A percentile compares a stretch with the other conserved stretches of the same genome.
Evolutionary conservation across 1,139 yeast species (phyloP).

Genomic region (Debaryomyces fabryi): DNA sequence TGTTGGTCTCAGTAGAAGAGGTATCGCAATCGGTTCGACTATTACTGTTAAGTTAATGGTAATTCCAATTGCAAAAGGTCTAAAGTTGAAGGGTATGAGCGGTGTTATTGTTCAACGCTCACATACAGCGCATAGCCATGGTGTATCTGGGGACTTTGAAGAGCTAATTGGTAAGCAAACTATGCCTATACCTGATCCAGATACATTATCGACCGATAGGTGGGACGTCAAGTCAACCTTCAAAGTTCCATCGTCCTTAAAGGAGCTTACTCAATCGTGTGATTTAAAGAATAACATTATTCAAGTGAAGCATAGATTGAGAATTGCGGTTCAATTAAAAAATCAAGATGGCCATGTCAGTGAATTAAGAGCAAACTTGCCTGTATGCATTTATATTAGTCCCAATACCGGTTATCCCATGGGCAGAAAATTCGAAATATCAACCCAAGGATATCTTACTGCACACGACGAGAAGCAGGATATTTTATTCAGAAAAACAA

Average conservation of each 20-base stretch:
- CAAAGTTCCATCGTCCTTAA: slow-evolving; percentile 54
- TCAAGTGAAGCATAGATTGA: slow-evolving; percentile 62
- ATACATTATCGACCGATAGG: slow-evolving; percentile 42
- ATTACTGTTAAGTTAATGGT: slow-evolving; percentile 55
- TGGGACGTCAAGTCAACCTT: slow-evolving; percentile 54
- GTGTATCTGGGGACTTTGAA: slow-evolving; percentile 48
- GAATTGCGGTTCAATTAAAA: slow-evolving; percentile 55
- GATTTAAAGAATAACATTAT: slow-evolving; percentile 50
- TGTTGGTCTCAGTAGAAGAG: slow-evolving; percentile 57
- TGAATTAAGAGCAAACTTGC: slow-evolving; percentile 69
- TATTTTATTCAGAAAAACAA: slow-evolving; percentile 34
- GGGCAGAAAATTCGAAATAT: slow-evolving; percentile 56
- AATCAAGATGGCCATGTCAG: slow-evolving; percentile 68
- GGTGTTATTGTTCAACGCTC: slow-evolving; percentile 59
- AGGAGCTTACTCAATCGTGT: slow-evolving; percentile 61
- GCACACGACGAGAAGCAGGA: slow-evolving; percentile 37
- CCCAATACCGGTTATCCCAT: slow-evolving; percentile 52
- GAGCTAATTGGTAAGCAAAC: slow-evolving; percentile 34
- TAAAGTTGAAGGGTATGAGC: slow-evolving; percentile 47
- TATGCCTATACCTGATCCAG: slow-evolving; percentile 28
- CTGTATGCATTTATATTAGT: slow-evolving; percentile 60
- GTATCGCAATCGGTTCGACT: slow-evolving; percentile 61
- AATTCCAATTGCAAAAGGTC: slow-evolving; percentile 62
- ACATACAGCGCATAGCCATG: slow-evolving; percentile 40
- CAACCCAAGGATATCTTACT: slow-evolving; percentile 53